A percentile compares a stretch with the other conserved stretches of the same genome.
Conservation (phyloP, 768 basidiomycete species). For the Leccinum broughii region DNA sequence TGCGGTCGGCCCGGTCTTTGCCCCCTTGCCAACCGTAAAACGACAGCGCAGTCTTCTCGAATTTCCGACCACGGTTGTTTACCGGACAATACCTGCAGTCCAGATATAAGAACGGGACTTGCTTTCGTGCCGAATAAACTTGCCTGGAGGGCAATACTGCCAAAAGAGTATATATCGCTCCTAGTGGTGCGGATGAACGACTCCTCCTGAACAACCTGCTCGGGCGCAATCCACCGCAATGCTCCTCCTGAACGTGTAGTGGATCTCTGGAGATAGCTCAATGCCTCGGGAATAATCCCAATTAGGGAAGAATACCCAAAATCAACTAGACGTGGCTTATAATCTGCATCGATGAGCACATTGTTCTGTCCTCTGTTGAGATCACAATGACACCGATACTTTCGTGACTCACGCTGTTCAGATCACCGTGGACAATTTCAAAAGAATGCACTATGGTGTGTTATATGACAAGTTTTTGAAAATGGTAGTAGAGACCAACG, state of each 20-base stretch:
- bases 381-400: not conserved
- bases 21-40: too few relatives aligned
- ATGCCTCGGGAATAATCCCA: not conserved
- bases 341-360: slow-evolving; percentile 1
- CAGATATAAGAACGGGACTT: too few relatives aligned
- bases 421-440: not conserved
- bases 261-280: not conserved
- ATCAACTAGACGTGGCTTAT: too few relatives aligned
- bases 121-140: too few relatives aligned
- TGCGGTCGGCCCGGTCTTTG: too few relatives aligned
- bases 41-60: too few relatives aligned
- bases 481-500: too few relatives aligned
- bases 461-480: too few relatives aligned
- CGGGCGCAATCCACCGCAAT: not conserved
- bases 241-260: not conserved
- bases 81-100: too few relatives aligned
- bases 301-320: not conserved
- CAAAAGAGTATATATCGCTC: not conserved
- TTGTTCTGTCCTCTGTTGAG: not conserved
- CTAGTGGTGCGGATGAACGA: not conserved
- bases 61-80: too few relatives aligned
- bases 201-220: not conserved
- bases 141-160: not conserved
- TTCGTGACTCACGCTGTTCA: not conserved
- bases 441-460: too few relatives aligned